Evolutionary conservation across 805 yeast species (phyloP).

Genomic region (Naumovozyma baii): DNA sequence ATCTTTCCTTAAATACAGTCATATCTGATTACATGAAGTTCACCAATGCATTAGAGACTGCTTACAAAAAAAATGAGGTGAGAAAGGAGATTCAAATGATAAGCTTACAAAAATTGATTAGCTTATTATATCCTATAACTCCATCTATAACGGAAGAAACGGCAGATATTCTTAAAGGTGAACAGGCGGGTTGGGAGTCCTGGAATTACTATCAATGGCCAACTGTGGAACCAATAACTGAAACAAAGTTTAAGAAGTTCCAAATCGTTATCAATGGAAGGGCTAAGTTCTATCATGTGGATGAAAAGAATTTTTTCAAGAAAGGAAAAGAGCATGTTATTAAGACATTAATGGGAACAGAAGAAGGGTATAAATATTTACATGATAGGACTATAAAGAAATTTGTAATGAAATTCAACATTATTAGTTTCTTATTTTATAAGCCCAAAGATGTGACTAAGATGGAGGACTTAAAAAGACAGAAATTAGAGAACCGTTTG

Average conservation of each 20-base stretch:
- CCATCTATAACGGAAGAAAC: slow-evolving; percentile 81
- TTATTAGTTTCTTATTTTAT: slow-evolving; percentile 36
- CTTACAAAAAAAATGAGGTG: slow-evolving; percentile 32
- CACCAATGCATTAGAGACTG: slow-evolving; percentile 42
- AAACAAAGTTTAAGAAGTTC: slow-evolving; percentile 34
- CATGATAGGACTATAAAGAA: slow-evolving; percentile 36
- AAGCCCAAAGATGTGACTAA: slow-evolving; percentile 1
- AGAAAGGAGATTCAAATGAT: slow-evolving; percentile 37
- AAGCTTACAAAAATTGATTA: slow-evolving; percentile 44
- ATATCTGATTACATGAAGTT: slow-evolving; percentile 85
- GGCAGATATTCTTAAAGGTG: slow-evolving; percentile 42
- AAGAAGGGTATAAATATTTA: slow-evolving; percentile 37
- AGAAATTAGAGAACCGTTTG: not conserved
- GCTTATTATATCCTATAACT: slow-evolving; percentile 67
- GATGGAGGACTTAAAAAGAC: not conserved
- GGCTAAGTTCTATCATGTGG: slow-evolving; percentile 40
- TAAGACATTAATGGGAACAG: slow-evolving; percentile 27
- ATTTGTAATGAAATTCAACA: slow-evolving; percentile 44
- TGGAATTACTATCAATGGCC: slow-evolving; percentile 55
- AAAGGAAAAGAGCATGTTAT: slow-evolving; percentile 32
- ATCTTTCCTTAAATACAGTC: slow-evolving; percentile 68
- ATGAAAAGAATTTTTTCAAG: slow-evolving; percentile 30
- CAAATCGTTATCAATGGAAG: slow-evolving; percentile 70
- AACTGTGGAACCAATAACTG: slow-evolving; percentile 28
- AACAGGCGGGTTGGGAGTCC: slow-evolving; percentile 8